Base-by-base conservation (phyloP, 2,329 filamentous ascomycete species). In the Coleophoma crateriformis region DNA sequence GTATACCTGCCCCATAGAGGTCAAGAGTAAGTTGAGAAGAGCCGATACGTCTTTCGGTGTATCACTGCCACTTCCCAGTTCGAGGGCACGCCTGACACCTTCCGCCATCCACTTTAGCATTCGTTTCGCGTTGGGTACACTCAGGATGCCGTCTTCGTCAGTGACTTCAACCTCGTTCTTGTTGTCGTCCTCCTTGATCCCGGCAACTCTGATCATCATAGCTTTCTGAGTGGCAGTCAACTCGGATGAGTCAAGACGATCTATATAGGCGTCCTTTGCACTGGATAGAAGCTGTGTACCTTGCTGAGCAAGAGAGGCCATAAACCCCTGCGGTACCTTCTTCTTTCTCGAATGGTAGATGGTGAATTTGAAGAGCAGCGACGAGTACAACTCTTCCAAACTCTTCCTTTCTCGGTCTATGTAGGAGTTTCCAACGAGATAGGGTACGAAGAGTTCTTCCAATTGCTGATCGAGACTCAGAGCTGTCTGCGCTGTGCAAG, bases 51-150 rank as follows among this genome's bases (percentile, higher is more conserved):
- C 94, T 67, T 95, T 97, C 14, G 94, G 90, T 4, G 90, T 96
- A 59, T 99, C 94, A 50, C 79, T 86, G 46, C 85, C 84, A 20
- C 88, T 86, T 20, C 88, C 90, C n/a, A 99, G 76, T 67, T 99
- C 94, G 10, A 99, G 76, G 0, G 90, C 90, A 55, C 94, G 79
- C 37, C 94, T 88, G 20, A 99, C 92, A 54, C 89, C 90, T 72
- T 99, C 94, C 2, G 94, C 94, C 38, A 99, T 74, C 94, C 94
- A 99, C 65, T 89, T 95, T 52, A 99, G 79, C 91, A 99, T 99
- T 50, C 94, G 82, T 71, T 97, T 97, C n/a, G 91, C 89, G 65
- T 88, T 90, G n/a, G 82, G 76, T 4, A 95, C 75, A 58, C 85
- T 92, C 22, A 97, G 73, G 50, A 83, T 77, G 33, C 94, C 94